phyloP scores from a whole-genome alignment of 352 stramenopile species.

The Globisporangium abappressorium region DNA sequence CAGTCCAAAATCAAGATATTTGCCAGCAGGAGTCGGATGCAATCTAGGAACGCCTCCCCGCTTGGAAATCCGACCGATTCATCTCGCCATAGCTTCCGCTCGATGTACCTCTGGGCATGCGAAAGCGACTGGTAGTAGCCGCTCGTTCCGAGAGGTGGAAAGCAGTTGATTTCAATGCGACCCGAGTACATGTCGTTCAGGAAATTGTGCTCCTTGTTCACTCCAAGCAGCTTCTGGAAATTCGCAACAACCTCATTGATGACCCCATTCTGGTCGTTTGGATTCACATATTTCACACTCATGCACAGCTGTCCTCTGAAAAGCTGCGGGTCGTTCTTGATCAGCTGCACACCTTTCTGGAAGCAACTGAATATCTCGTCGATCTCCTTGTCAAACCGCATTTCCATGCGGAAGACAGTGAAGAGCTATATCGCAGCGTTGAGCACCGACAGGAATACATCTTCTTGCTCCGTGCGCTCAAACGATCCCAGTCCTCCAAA shows the following conservation, averaged over 20 bases:
- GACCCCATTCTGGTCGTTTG: conserved; percentile 53
- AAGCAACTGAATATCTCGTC: conserved; percentile 66
- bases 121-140: conserved; percentile 65
- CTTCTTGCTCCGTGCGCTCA: conserved; percentile 70
- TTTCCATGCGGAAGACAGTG: conserved; percentile 75
- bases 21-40: conserved; percentile 60
- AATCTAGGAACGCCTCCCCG: conserved; percentile 65
- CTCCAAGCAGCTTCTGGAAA: conserved; percentile 37
- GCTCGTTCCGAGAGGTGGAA: conserved; percentile 56
- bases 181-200: conserved; percentile 61
- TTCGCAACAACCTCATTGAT: conserved; percentile 49
- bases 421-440: conserved; percentile 72
- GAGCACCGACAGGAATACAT: conserved; percentile 70
- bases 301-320: conserved; percentile 65
- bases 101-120: conserved; percentile 37
- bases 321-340: conserved; percentile 58
- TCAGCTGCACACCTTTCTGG: conserved; percentile 57
- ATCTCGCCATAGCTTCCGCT: conserved; percentile 25
- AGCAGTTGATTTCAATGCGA: conserved; percentile 58
- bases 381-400: conserved; percentile 77
- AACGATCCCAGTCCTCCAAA: conserved; percentile 79
- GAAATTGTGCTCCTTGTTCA: conserved; percentile 62
- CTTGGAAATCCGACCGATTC: conserved; percentile 32
- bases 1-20: conserved; percentile 81
- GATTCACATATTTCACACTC: conserved; percentile 76